Evolutionary conservation across 2,329 filamentous ascomycete species (phyloP).

Genomic region (Trichocomaceae sp.): DNA sequence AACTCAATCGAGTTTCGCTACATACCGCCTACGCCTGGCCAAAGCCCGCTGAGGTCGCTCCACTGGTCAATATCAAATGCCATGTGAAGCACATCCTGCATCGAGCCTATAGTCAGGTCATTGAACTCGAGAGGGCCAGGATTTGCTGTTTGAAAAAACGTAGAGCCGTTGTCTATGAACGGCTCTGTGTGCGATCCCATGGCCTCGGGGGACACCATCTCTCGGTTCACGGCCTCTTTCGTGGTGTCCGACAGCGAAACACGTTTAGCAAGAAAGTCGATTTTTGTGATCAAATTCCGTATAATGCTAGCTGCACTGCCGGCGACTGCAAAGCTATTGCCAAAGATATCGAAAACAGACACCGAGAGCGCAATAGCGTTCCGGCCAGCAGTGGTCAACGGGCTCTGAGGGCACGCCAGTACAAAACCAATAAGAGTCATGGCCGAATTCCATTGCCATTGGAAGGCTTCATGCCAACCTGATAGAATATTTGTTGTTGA

Average conservation of each 20-base stretch:
- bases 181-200: background rate
- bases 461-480: conserved; percentile 37
- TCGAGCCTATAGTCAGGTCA: conserved; percentile 4
- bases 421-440: conserved; percentile 39
- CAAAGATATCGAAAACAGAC: conserved; percentile 32
- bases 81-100: conserved; percentile 9
- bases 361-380: conserved; percentile 31
- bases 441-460: conserved; percentile 41
- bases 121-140: background rate
- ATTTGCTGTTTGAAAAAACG: background rate
- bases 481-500: conserved; percentile 26
- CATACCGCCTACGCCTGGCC: background rate
- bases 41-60: conserved; percentile 5
- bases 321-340: conserved; percentile 29
- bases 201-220: background rate
- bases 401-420: conserved; percentile 31
- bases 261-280: conserved; percentile 20
- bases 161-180: background rate
- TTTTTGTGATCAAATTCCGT: conserved; percentile 25
- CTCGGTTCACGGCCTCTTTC: background rate
- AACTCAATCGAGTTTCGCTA: background rate
- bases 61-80: conserved; percentile 9
- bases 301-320: conserved; percentile 30
- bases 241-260: background rate
- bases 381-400: conserved; percentile 25